phyloP scores from a whole-genome alignment of 2,329 filamentous ascomycete species.

The Xylaria hypoxylon region DNA sequence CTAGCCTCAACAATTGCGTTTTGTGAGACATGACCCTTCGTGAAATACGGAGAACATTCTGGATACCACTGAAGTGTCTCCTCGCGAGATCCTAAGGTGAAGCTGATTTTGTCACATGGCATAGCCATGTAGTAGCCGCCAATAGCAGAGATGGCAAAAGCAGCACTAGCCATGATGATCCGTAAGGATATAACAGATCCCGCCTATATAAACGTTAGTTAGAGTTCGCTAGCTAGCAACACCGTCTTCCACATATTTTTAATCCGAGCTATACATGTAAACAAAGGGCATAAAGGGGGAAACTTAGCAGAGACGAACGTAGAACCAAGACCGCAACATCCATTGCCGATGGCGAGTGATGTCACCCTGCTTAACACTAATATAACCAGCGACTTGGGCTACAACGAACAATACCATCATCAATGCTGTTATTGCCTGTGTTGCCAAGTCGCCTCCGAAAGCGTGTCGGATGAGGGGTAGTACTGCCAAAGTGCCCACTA shows the following conservation, averaged over 20 bases:
- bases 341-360: conserved; percentile 1
- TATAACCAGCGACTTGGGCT: conserved; percentile 8
- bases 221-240: no score
- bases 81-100: background rate
- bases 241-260: no score
- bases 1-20: conserved; percentile 13
- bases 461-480: conserved; percentile 11
- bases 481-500: background rate
- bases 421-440: background rate
- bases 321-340: conserved; percentile 26
- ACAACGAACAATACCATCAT: background rate
- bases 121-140: conserved; percentile 14
- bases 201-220: background rate
- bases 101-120: conserved; percentile 24
- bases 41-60: conserved; percentile 18
- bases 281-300: background rate
- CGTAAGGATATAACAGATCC: conserved; percentile 7
- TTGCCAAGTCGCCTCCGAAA: conserved; percentile 18
- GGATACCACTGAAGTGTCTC: conserved; percentile 12
- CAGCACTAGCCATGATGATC: background rate
- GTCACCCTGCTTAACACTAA: background rate
- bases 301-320: conserved; percentile 2
- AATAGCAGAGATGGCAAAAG: background rate
- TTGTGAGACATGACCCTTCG: background rate
- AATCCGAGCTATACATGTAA: no score